Base-by-base conservation (phyloP, 1,284 basidiomycete species). In the Cryptococcus deneoformans region DNA sequence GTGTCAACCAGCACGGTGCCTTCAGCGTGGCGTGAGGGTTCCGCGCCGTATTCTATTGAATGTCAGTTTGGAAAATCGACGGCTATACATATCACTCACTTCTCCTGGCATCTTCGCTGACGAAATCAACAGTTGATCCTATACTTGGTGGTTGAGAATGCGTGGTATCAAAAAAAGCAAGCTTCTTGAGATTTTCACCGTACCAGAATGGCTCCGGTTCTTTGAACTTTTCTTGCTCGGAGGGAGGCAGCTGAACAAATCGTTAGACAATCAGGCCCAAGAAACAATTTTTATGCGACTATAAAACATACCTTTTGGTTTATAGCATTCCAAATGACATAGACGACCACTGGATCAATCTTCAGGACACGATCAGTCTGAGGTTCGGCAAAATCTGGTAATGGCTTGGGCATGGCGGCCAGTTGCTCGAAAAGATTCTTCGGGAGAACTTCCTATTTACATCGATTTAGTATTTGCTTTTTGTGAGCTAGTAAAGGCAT, bases 271-370 rank as follows among this genome's bases (percentile, higher is more conserved):
- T 42, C 40, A 42, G 40, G 40, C 16, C 3, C 12, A 11, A 5
- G 16, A 42, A 3, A 42, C 40, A n/a, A n/a, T 6, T 12, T 2
- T 29, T 36, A 45, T 11, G 39, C 24, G 4, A 29, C 11, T 49
- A 10, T 42, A 35, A 20, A 9, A 75, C 84, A 61, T 69, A 90
- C 90, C 54, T 83, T 84, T 80, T 94, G 92, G 67, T 92, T 93
- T 58, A 94, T 80, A 12, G 90, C 92, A 11, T 94, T 82, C 92
- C 92, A 96, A 49, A 87, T 85, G 62, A 96, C 80, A 24, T 87
- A 89, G 56, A 92, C 82, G 38, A 89, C 86, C 10, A 85, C 87
- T 57, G 92, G 91, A 65, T 84, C 85, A 43, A 94, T 84, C 34
- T 85, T 82, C 34, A 93, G 80, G 47, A 70, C 57, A 6, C 55